Evolutionary conservation across 192 early-diverging fungal species (phyloP), one percentile per base, ranked within the genome.

Genomic region (Coemansia sp.): DNA sequence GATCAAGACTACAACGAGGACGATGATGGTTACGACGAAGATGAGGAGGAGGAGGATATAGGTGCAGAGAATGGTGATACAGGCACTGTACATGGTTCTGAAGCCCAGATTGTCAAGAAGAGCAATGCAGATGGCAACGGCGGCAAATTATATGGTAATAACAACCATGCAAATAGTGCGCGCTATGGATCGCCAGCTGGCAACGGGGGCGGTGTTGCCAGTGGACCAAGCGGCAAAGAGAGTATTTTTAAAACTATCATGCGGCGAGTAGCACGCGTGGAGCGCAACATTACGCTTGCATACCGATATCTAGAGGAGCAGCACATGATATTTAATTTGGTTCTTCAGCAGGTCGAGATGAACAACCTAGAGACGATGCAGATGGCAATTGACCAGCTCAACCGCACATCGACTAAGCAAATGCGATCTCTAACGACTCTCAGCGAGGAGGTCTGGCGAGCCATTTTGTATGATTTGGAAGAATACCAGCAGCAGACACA

Each of bases 221-320:
- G 27, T 44, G 60, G 24, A 50, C 41, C 12, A 34, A 54, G 58
- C 34, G 85, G 86, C 12, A 91, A 94, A 63, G 93, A 92, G 50
- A 90, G 86, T 30, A 89, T 95, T 32, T 96, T 92, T 74, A 94
- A 95, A 56, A 94, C 89, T 7, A 94, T 98, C 30, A 88, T 93
- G 84, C 93, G 91, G 59, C 87, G 95, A 14, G 75, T 98, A 2
- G 71, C 78, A 28, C 71, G 82, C 14, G 76, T 98, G 9, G 96
- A 98, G 64, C 76, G 87, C 22, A 95, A 95, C 66, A 82, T 90
- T 3, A 92, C 91, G 0, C 65, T 90, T 18, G 85, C 87, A 18
- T 86, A 88, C 56, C 84, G 83, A 54, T 92, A 92, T 56, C 64
- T 93, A 54, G 89, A 93, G 53, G 88, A 90, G 28, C 90, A 93